Conservation (phyloP, 83 land plant genomes). For the Larix sibirica region DNA sequence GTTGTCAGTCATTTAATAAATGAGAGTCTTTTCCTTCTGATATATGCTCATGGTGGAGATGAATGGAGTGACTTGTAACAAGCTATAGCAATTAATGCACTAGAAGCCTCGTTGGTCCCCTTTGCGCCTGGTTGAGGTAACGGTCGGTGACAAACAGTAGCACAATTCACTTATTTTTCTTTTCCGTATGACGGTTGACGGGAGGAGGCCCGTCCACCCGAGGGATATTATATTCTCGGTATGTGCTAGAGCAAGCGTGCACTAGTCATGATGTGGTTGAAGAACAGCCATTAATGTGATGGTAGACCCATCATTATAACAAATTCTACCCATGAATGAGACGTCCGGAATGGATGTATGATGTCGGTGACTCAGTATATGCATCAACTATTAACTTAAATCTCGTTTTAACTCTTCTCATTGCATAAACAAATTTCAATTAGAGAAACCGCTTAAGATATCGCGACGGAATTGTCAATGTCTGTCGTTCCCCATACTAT, state of each 20-base stretch:
- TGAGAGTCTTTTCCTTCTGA: too few relatives aligned
- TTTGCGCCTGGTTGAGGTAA: not conserved
- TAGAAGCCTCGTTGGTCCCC: constrained; percentile 6
- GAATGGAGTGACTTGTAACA: too few relatives aligned
- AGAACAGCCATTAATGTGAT: not conserved
- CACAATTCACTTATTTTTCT: not conserved
- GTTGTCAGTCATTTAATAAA: too few relatives aligned
- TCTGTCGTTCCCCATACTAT: not conserved
- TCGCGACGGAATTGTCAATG: not conserved
- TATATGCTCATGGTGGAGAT: too few relatives aligned
- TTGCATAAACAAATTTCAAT: not conserved
- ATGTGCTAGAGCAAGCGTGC: constrained; percentile 12
- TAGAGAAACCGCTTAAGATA: too few relatives aligned
- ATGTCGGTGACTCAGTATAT: not conserved
- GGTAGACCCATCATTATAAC: constrained; percentile 12
- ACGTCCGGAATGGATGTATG: not conserved
- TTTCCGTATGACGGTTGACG: not conserved
- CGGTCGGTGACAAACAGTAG: not conserved
- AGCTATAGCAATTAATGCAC: too few relatives aligned
- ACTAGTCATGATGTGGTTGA: constrained; percentile 4
- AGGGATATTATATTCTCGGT: constrained; percentile 7
- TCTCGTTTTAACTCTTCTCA: not conserved
- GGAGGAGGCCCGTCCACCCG: too few relatives aligned
- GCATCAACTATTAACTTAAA: not conserved
- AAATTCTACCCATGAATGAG: not conserved